Conservation (phyloP, 75 land plant species). For the Adiantum capillusveneris region DNA sequence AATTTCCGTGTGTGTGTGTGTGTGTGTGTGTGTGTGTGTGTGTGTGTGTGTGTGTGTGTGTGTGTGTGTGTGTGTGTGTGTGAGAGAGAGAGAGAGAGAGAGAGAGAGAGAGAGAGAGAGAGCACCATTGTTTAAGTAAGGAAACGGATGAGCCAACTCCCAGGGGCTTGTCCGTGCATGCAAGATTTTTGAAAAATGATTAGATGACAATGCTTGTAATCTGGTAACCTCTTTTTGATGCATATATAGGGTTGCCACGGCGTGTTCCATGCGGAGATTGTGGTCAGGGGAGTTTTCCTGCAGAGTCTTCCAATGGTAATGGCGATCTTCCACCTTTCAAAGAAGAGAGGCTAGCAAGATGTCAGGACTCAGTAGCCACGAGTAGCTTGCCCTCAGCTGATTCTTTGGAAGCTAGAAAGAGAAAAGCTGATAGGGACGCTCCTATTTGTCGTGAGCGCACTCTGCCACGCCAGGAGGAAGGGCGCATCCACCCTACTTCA, state of each 20-base stretch:
- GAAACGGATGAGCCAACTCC: too few species aligned
- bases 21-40: too few species aligned
- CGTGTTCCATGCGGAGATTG: background rate
- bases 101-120: too few species aligned
- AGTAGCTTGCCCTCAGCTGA: background rate
- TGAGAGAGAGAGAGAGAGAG: too few species aligned
- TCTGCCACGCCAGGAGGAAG: background rate
- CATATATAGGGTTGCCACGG: background rate
- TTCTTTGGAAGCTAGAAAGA: slow-evolving; percentile 1
- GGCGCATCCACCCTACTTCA: background rate
- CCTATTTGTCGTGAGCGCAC: background rate
- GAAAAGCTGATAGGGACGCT: slow-evolving; percentile 6
- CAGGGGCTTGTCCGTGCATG: too few species aligned
- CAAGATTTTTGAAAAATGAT: too few species aligned
- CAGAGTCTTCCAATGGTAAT: background rate
- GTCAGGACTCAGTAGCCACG: background rate
- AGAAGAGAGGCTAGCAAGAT: background rate
- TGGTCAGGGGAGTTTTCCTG: background rate
- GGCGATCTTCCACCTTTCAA: background rate
- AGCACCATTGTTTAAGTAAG: too few species aligned
- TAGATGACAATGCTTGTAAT: too few species aligned
- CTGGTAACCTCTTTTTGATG: too few species aligned
- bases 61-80: too few species aligned
- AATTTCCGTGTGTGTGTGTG: too few species aligned
- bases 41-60: too few species aligned